Conservation (phyloP, 768 basidiomycete genomes). For the Paxillus ammoniavirescens region DNA sequence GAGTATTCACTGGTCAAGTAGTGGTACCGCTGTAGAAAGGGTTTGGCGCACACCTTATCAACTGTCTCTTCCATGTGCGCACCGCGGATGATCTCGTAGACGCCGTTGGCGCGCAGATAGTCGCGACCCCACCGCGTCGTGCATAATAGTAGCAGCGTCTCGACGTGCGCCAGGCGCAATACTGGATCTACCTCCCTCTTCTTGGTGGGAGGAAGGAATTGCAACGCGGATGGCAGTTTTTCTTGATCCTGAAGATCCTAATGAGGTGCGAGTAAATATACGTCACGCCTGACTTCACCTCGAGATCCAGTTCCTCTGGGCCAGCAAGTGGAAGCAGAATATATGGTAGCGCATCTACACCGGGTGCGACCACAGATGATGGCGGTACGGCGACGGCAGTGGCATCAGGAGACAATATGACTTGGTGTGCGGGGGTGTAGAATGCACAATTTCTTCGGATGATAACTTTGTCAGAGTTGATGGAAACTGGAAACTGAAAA, state of each 20-base stretch:
- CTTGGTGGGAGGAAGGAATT: constrained; percentile 87
- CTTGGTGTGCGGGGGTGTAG: constrained; percentile 63
- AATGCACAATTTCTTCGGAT: constrained; percentile 74
- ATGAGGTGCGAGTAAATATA: constrained; percentile 1
- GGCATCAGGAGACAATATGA: constrained; percentile 66
- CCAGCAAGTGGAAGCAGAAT: constrained; percentile 90
- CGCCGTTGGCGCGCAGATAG: constrained; percentile 72
- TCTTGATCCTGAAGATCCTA: constrained; percentile 73
- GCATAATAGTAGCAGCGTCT: constrained; percentile 84
- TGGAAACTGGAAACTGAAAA: constrained; percentile 6
- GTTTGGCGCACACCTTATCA: constrained; percentile 56
- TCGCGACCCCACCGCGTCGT: constrained; percentile 90
- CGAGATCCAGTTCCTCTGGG: constrained; percentile 92
- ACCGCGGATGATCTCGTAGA: constrained; percentile 81
- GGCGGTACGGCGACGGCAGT: constrained; percentile 55
- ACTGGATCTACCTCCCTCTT: constrained; percentile 74
- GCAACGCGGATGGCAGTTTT: constrained; percentile 75
- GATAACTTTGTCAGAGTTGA: constrained; percentile 8
- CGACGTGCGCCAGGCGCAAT: constrained; percentile 81
- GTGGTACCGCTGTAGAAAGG: neutral
- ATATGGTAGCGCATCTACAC: constrained; percentile 82
- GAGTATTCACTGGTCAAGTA: neutral
- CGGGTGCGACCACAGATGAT: constrained; percentile 58
- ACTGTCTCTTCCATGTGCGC: constrained; percentile 77
- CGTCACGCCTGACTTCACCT: constrained; percentile 44